A percentile compares a stretch with the other conserved stretches of the same genome.
Evolutionary conservation across 179 eudicot genomes (phyloP).

Genomic region (Spinacia oleracea): DNA sequence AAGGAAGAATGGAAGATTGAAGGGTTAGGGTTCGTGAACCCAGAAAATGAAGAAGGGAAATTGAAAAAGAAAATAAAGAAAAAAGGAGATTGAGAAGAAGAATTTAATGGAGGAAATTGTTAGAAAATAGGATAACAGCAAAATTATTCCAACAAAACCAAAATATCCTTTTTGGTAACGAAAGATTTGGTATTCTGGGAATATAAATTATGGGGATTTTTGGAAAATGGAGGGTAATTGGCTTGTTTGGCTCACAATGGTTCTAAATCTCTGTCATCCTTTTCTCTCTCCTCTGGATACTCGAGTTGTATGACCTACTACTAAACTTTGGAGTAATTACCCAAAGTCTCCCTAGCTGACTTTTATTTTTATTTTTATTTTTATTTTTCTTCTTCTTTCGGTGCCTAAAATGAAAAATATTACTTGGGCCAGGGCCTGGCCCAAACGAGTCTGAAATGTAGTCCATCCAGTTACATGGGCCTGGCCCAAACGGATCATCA

Average conservation of each 20-base stretch:
- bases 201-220: not conserved
- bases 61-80: not conserved
- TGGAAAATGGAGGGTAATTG: not conserved
- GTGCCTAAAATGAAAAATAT: too few species aligned
- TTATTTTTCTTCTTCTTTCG: too few species aligned
- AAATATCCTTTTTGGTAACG: not conserved
- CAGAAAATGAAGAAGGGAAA: not conserved
- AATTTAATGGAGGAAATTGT: not conserved
- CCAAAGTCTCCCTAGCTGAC: conserved; percentile 17
- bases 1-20: not conserved
- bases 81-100: not conserved
- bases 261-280: conserved; percentile 5
- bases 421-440: too few species aligned
- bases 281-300: not conserved
- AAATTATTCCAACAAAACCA: conserved; percentile 2
- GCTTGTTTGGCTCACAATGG: conserved; percentile 26
- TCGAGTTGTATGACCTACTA: conserved; percentile 2
- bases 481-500: too few species aligned
- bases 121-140: not conserved
- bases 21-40: not conserved
- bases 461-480: too few species aligned
- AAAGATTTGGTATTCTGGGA: not conserved
- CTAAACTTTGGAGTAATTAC: not conserved
- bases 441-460: too few species aligned
- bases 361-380: not conserved